Conservation (phyloP, 805 yeast genomes). For the Komagataella phaffii region DNA sequence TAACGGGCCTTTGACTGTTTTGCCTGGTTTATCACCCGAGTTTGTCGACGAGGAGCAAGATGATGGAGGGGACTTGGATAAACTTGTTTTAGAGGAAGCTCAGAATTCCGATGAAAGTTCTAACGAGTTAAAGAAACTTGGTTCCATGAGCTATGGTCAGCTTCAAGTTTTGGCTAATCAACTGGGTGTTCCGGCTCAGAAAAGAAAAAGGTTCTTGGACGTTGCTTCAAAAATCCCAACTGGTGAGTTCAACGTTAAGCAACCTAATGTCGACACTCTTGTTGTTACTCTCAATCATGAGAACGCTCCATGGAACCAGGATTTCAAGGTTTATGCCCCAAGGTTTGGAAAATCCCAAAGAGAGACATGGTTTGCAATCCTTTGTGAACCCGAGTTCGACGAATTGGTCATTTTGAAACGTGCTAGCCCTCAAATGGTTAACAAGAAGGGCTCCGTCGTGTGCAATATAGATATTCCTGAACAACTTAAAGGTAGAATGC, state of each 20-base stretch:
- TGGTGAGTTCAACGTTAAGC: constrained; percentile 29
- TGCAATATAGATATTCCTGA: constrained; percentile 38
- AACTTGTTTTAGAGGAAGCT: constrained; percentile 7
- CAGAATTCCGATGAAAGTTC: constrained; percentile 2
- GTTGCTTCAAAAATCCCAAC: constrained; percentile 51
- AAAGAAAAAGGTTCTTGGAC: constrained; percentile 33
- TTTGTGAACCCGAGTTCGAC: constrained; percentile 32
- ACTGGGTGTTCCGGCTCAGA: constrained; percentile 26
- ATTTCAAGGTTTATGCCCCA: constrained; percentile 62
- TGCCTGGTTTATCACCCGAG: constrained; percentile 31
- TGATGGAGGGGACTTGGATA: constrained; percentile 24
- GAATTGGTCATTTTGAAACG: constrained; percentile 61
- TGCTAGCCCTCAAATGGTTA: constrained; percentile 42
- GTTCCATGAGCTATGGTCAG: constrained; percentile 22
- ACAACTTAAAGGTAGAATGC: constrained; percentile 28
- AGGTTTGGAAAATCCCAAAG: constrained; percentile 83
- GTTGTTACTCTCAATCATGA: constrained; percentile 37
- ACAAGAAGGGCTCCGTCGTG: constrained; percentile 19
- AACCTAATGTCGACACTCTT: constrained; percentile 21
- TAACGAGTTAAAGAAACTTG: constrained; percentile 25
- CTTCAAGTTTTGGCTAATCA: constrained; percentile 20
- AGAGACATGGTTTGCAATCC: constrained; percentile 82
- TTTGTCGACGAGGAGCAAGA: constrained; percentile 8
- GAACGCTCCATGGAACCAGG: constrained; percentile 35
- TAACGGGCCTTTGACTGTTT: constrained; percentile 46